These are phyloP conservation scores for Diplodia seriata DNA, from an alignment of 2,329 filamentous ascomycete genomes.

Conservation along the genomic window DNA sequence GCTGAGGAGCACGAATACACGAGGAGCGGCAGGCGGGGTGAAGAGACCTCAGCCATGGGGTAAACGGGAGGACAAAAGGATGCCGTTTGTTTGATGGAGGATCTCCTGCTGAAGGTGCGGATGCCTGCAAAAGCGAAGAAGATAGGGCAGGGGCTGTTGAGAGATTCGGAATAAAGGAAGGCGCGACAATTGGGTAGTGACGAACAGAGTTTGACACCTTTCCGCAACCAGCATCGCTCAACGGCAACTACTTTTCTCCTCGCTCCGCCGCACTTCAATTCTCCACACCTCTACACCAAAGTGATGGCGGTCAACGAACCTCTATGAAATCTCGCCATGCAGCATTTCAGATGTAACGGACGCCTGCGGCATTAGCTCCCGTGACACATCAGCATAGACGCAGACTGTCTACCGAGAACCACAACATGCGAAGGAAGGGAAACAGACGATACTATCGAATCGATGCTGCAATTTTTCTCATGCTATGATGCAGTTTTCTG, in stretches of 20 bases:
- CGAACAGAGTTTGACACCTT: neutral
- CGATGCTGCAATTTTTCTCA: neutral
- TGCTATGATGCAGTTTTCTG: neutral
- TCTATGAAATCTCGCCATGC: neutral
- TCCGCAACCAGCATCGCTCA: neutral
- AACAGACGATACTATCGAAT: too few relatives aligned
- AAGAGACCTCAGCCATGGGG: neutral
- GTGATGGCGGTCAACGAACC: too few relatives aligned
- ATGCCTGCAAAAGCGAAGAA: neutral
- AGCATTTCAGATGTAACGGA: too few relatives aligned
- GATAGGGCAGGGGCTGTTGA: too few relatives aligned
- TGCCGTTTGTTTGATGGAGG: neutral
- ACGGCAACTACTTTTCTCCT: neutral
- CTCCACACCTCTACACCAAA: too few relatives aligned
- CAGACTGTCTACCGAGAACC: too few relatives aligned
- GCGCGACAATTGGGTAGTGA: neutral
- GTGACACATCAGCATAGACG: too few relatives aligned
- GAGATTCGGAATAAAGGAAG: neutral
- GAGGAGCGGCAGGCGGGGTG: neutral
- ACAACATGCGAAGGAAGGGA: too few relatives aligned
- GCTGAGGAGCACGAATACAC: neutral
- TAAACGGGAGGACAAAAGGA: neutral
- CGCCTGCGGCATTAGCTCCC: too few relatives aligned
- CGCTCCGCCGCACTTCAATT: too few relatives aligned
- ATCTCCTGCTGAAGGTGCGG: neutral